Evolutionary conservation across 305 asterid genomes (phyloP).

Genomic region (Solanum aculeatissimum): DNA sequence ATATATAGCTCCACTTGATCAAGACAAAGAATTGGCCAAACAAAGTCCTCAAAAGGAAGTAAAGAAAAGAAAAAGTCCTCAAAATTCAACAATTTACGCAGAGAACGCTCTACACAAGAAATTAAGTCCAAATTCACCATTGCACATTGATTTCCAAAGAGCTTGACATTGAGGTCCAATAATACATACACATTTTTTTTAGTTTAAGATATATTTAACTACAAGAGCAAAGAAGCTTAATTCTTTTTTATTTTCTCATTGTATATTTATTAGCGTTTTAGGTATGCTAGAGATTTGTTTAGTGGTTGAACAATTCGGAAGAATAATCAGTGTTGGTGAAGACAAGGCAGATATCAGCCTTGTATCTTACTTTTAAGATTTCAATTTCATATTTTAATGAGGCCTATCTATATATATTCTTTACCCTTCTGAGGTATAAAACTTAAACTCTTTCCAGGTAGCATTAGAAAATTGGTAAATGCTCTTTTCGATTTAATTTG

Average conservation of each 20-base stretch:
- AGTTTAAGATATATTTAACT: not conserved
- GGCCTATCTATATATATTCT: not conserved
- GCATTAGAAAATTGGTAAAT: not conserved
- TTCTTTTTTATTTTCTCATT: not conserved
- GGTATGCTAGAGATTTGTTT: not conserved
- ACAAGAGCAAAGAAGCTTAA: not conserved
- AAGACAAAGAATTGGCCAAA: constrained; percentile 16
- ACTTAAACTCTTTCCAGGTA: not conserved
- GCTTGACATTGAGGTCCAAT: constrained; percentile 1
- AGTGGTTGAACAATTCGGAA: not conserved
- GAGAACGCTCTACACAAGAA: constrained; percentile 14
- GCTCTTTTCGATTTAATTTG: no score
- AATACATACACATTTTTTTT: not conserved
- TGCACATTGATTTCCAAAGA: constrained; percentile 15
- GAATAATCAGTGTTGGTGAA: not conserved
- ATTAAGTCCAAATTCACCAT: constrained; percentile 16
- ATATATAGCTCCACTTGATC: constrained; percentile 28
- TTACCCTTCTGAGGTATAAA: not conserved
- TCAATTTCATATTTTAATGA: not conserved
- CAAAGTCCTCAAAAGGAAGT: constrained; percentile 12
- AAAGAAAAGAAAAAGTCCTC: constrained; percentile 21
- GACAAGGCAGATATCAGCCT: not conserved
- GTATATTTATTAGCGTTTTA: not conserved
- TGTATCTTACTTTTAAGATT: not conserved
- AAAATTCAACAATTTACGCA: constrained; percentile 19